A percentile compares a stretch with the other conserved stretches of the same genome.
Evolutionary conservation across 1,284 basidiomycete genomes (phyloP).

Genomic region (Pyrrhoderma lamaoense): DNA sequence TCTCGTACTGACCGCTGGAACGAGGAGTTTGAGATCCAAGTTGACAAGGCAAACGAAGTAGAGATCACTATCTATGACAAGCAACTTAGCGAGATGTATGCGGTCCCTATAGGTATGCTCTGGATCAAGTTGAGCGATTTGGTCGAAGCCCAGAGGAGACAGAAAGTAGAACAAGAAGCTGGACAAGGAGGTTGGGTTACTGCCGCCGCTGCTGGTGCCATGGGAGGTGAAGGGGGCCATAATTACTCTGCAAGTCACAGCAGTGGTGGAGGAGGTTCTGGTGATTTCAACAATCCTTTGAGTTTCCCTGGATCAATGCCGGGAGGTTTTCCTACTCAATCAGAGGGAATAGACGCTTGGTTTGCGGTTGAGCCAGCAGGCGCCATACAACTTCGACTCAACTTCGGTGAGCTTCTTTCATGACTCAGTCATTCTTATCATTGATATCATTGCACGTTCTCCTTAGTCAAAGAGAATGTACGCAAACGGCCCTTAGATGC

Average conservation of each 20-base stretch:
- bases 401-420: conserved; percentile 67
- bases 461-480: conserved; percentile 89
- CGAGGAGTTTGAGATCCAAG: conserved; percentile 93
- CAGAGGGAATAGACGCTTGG: conserved; percentile 93
- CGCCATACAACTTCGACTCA: conserved; percentile 77
- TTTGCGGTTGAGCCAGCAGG: conserved; percentile 98
- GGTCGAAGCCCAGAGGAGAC: conserved; percentile 89
- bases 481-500: conserved; percentile 91
- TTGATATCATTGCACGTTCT: conserved; percentile 13
- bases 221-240: conserved; percentile 6
- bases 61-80: conserved; percentile 97
- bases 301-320: conserved; percentile 13
- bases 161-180: conserved; percentile 82
- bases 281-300: conserved; percentile 19
- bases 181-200: conserved; percentile 92
- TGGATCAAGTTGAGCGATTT: conserved; percentile 96
- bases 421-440: conserved; percentile 13
- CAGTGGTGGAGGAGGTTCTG: conserved; percentile 19
- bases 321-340: conserved; percentile 23
- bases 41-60: conserved; percentile 98
- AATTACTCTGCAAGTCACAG: conserved; percentile 14
- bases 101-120: conserved; percentile 89
- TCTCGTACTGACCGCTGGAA: conserved; percentile 95
- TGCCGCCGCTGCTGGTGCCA: conserved; percentile 49
- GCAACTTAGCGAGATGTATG: conserved; percentile 69